Base-by-base conservation (phyloP, 352 stramenopile genomes). In the Globisporangium okanoganense region DNA sequence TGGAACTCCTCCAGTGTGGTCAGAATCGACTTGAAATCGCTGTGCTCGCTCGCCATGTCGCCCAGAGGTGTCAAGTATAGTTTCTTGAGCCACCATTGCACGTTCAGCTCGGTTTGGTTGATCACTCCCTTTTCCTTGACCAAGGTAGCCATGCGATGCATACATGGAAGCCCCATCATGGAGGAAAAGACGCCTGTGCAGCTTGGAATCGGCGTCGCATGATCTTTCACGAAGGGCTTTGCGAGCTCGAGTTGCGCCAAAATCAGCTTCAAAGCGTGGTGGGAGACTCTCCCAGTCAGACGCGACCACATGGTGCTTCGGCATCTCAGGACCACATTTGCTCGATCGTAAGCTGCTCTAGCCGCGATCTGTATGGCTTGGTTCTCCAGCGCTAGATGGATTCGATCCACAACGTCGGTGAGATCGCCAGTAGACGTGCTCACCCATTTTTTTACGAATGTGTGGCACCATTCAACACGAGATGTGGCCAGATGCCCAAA, bases 371-470 rank as follows among this genome's bases (percentile, higher is more conserved):
- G 14, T 45, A 2, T 45, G 40, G 40, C 40, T 45, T 45, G 40
- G 40, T 45, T 45, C 40, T 45, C 40, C 40, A 45, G 40, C 16
- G 40, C 40, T 45, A 45, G 40, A 45, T 45, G 40, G 40, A 45
- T 45, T 45, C 40, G 40, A 45, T 45, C 16, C 40, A 45, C 40
- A 45, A 45, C 40, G 16, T 9, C 40, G 14, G 20, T 45, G 40
- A 45, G 40, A 45, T 45, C 40, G 40, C 16, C 40, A 45, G 40
- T 24, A 45, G 40, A 45, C 40, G 40, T 45, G 40, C 40, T 45
- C 40, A 45, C 40, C 40, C 40, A 45, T 45, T 45, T 24, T 16
- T 45, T 45, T 45, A 45, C 16, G 16, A 45, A 45, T 45, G 4
- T 16, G 40, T 45, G 40, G 40, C 40, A 45, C 40, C 40, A 13